Percentiles rank a stretch among this genome's conserved stretches.
Conservation (phyloP, 176 grass and related monocot genomes). For the Avena atlantica region DNA sequence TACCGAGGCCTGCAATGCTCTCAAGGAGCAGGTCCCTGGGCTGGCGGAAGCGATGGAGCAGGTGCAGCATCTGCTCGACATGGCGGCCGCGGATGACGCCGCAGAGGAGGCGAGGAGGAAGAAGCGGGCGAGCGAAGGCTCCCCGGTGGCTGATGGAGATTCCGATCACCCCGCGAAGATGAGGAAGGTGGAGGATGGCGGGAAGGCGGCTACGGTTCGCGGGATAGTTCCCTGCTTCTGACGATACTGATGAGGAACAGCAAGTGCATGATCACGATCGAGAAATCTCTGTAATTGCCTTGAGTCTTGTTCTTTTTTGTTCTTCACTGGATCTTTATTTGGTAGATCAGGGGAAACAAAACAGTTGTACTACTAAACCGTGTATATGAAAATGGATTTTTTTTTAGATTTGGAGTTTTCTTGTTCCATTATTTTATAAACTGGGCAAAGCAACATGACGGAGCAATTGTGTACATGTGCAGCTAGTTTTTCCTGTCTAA, state of each 20-base stretch:
- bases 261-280: neutral
- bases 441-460: too few relatives aligned
- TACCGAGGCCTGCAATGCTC: neutral
- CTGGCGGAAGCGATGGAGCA: conserved; percentile 28
- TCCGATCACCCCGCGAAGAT: neutral
- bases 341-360: neutral
- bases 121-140: neutral
- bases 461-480: too few relatives aligned
- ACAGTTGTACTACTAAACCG: neutral
- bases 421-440: neutral
- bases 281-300: neutral
- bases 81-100: conserved; percentile 26
- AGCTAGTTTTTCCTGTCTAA: too few relatives aligned
- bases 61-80: conserved; percentile 28
- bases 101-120: conserved; percentile 15
- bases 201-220: neutral
- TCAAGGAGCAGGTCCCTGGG: conserved; percentile 19
- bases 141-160: neutral
- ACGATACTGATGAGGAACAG: neutral
- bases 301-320: neutral
- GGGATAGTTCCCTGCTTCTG: neutral
- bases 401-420: neutral
- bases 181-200: neutral
- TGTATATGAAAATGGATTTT: neutral
- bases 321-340: neutral